Conservation (phyloP, 805 yeast species). For the Torulaspora maleeae region DNA sequence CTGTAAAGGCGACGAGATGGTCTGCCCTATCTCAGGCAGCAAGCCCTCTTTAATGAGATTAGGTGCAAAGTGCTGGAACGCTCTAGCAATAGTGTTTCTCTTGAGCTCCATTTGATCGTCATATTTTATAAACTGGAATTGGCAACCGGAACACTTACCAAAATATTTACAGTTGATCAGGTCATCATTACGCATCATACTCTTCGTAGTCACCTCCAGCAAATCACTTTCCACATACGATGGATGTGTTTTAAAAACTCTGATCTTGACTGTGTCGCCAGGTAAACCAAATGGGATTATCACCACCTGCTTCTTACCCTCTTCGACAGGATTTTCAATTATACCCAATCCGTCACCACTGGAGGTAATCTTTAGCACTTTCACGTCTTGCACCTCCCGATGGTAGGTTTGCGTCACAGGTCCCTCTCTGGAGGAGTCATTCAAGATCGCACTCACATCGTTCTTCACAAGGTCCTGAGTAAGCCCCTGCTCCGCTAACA, state of each 20-base stretch:
- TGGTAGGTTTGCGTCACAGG: slow-evolving; percentile 47
- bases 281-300: slow-evolving; percentile 84
- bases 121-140: slow-evolving; percentile 76
- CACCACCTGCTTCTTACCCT: slow-evolving; percentile 51
- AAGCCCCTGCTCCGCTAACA: slow-evolving; percentile 44
- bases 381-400: slow-evolving; percentile 53
- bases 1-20: slow-evolving; percentile 72
- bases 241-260: slow-evolving; percentile 75
- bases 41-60: slow-evolving; percentile 38
- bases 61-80: slow-evolving; percentile 74
- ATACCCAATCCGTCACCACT: slow-evolving; percentile 86
- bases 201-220: slow-evolving; percentile 44
- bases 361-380: slow-evolving; percentile 56
- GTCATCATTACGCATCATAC: slow-evolving; percentile 52
- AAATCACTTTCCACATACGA: slow-evolving; percentile 71
- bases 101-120: slow-evolving; percentile 69
- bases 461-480: slow-evolving; percentile 48
- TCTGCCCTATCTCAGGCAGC: slow-evolving; percentile 58
- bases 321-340: slow-evolving; percentile 53
- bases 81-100: slow-evolving; percentile 69
- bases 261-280: slow-evolving; percentile 70
- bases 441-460: slow-evolving; percentile 61
- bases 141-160: slow-evolving; percentile 93
- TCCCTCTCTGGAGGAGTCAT: slow-evolving; percentile 42
- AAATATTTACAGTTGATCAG: slow-evolving; percentile 66